Evolutionary conservation across 2,329 filamentous ascomycete genomes (phyloP).

Genomic region (Botrytis pseudocinerea): DNA sequence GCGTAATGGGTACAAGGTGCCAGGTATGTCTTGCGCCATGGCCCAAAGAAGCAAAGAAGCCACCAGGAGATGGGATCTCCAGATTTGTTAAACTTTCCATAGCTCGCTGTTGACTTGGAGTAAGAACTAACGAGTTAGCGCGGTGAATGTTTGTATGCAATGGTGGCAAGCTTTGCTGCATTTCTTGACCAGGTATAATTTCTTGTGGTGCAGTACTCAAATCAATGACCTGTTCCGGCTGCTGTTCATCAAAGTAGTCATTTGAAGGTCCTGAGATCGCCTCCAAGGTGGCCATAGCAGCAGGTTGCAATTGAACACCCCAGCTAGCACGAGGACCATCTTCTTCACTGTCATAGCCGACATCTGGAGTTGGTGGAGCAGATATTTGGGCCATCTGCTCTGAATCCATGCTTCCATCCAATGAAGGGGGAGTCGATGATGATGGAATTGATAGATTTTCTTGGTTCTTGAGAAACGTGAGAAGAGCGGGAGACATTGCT

Average conservation of each 20-base stretch:
- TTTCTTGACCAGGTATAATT: conserved; percentile 49
- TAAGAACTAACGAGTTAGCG: conserved; percentile 44
- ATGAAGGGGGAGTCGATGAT: conserved; percentile 77
- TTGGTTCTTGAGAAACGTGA: conserved; percentile 70
- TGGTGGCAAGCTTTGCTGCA: conserved; percentile 53
- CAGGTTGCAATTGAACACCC: conserved; percentile 74
- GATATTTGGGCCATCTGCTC: conserved; percentile 84
- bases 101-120: conserved; percentile 57
- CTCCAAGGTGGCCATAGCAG: conserved; percentile 77
- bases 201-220: conserved; percentile 39
- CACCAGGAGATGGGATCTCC: conserved; percentile 87
- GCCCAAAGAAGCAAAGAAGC: conserved; percentile 86
- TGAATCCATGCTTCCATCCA: conserved; percentile 81
- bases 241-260: conserved; percentile 60
- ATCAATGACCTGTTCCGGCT: conserved; percentile 57
- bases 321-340: conserved; percentile 61
- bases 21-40: conserved; percentile 77
- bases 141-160: conserved; percentile 48
- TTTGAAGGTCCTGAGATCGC: conserved; percentile 65
- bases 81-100: conserved; percentile 74
- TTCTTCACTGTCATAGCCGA: conserved; percentile 56
- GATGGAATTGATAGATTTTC: conserved; percentile 73
- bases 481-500: conserved; percentile 72
- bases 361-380: conserved; percentile 79
- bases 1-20: conserved; percentile 61